These are phyloP conservation scores for Aspergillus neoniger DNA, from an alignment of 2,329 filamentous ascomycete genomes.

Conservation along the genomic window DNA sequence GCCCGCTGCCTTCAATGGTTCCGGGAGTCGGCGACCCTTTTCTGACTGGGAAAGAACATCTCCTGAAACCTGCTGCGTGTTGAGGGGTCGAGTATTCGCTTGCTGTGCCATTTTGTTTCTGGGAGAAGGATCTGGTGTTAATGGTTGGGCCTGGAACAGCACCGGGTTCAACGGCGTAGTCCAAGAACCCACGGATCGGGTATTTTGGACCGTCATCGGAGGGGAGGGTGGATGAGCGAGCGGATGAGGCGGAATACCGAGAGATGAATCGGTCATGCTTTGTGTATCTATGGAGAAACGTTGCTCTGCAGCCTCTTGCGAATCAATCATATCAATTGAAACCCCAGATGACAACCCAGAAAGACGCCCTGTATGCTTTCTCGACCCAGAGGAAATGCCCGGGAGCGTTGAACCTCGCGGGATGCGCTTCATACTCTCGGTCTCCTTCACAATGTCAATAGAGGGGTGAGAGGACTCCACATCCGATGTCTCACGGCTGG, in stretches of 20 bases:
- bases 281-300: conserved; percentile 36
- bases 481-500: conserved; percentile 31
- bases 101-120: conserved; percentile 24
- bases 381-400: conserved; percentile 27
- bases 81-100: conserved; percentile 20
- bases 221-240: conserved; percentile 50
- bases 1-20: conserved; percentile 14
- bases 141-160: conserved; percentile 38
- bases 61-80: conserved; percentile 33
- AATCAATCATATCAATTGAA: conserved; percentile 54
- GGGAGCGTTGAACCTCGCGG: conserved; percentile 48
- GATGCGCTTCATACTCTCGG: conserved; percentile 54
- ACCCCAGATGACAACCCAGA: conserved; percentile 57
- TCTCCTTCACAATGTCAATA: conserved; percentile 53
- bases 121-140: conserved; percentile 49
- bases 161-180: conserved; percentile 34
- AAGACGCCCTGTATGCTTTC: conserved; percentile 53
- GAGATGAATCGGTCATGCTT: conserved; percentile 39
- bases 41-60: conserved; percentile 40
- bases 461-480: conserved; percentile 50
- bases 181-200: conserved; percentile 37
- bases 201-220: conserved; percentile 47
- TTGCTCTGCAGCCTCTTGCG: conserved; percentile 36
- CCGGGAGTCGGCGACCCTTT: conserved; percentile 21
- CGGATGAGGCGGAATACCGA: conserved; percentile 47